Percentiles rank a stretch among this genome's conserved stretches.
These are phyloP conservation scores for Schwanniomyces yamadae DNA, from an alignment of 805 yeast genomes.

Conservation along the genomic window DNA sequence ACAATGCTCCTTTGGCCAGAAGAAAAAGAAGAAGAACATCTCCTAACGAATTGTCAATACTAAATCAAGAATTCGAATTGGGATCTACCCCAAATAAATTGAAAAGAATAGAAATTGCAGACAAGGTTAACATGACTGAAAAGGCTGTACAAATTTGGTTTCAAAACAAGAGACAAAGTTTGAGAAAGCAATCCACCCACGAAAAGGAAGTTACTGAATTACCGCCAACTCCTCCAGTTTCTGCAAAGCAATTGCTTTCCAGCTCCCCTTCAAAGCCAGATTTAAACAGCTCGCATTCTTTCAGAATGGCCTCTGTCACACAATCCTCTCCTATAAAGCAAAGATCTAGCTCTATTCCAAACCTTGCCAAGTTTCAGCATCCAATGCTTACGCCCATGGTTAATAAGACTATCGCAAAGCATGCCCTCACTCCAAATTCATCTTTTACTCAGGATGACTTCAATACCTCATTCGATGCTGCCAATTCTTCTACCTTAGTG, in stretches of 20 bases:
- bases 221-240: constrained; percentile 37
- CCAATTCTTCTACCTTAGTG: constrained; percentile 16
- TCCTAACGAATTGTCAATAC: constrained; percentile 76
- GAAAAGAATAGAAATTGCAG: constrained; percentile 76
- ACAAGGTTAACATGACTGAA: constrained; percentile 87
- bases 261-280: constrained; percentile 26
- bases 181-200: constrained; percentile 48
- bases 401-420: constrained; percentile 3
- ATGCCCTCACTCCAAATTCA: constrained; percentile 8
- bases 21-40: constrained; percentile 95
- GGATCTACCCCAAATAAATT: constrained; percentile 82
- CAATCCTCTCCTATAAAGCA: constrained; percentile 19
- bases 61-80: constrained; percentile 72
- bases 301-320: constrained; percentile 12
- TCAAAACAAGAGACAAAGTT: constrained; percentile 88
- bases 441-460: constrained; percentile 12
- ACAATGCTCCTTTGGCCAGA: constrained; percentile 89
- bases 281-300: constrained; percentile 21
- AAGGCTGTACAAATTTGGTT: constrained; percentile 99
- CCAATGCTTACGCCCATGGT: constrained; percentile 7
- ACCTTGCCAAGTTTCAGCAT: constrained; percentile 1
- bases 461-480: constrained; percentile 18
- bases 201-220: constrained; percentile 44
- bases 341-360: constrained; percentile 15
- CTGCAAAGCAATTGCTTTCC: constrained; percentile 15